These are phyloP conservation scores for Quillaja saponaria DNA, from an alignment of 306 rosid species.

Conservation along the genomic window DNA sequence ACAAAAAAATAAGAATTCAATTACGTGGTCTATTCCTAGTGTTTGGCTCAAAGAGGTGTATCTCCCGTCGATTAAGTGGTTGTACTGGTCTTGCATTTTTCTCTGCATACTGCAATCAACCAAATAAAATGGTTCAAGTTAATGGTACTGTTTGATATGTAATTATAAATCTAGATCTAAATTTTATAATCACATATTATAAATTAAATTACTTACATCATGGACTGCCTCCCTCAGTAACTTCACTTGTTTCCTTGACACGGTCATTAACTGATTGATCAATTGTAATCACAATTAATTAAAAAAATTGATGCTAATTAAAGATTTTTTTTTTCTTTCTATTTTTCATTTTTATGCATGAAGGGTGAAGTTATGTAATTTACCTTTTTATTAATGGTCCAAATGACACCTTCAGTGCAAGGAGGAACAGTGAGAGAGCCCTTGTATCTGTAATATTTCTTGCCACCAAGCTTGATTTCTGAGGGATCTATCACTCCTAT, in stretches of 20 bases:
- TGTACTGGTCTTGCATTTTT: constrained; percentile 45
- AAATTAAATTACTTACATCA: constrained; percentile 70
- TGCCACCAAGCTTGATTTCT: constrained; percentile 39
- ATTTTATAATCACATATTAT: not conserved
- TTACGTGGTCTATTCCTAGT: no score
- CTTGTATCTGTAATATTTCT: constrained; percentile 56
- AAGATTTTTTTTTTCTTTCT: no score
- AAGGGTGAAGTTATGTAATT: no score
- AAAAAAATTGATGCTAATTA: no score
- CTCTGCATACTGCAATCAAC: constrained; percentile 42
- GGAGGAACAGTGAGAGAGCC: constrained; percentile 86
- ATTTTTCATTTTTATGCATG: no score
- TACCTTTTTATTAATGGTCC: constrained; percentile 67
- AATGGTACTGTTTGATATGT: not conserved
- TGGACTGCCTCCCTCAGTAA: constrained; percentile 56
- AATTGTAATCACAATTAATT: no score
- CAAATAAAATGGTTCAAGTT: not conserved
- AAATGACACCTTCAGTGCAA: constrained; percentile 71
- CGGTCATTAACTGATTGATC: constrained; percentile 50
- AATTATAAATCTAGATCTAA: no score
- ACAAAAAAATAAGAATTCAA: no score
- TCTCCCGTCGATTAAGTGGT: constrained; percentile 32
- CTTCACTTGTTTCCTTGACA: constrained; percentile 43
- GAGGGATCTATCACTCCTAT: constrained; percentile 58
- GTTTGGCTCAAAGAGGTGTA: constrained; percentile 22